phyloP scores from a whole-genome alignment of 768 basidiomycete genomes.

The Suillus occidentalis region DNA sequence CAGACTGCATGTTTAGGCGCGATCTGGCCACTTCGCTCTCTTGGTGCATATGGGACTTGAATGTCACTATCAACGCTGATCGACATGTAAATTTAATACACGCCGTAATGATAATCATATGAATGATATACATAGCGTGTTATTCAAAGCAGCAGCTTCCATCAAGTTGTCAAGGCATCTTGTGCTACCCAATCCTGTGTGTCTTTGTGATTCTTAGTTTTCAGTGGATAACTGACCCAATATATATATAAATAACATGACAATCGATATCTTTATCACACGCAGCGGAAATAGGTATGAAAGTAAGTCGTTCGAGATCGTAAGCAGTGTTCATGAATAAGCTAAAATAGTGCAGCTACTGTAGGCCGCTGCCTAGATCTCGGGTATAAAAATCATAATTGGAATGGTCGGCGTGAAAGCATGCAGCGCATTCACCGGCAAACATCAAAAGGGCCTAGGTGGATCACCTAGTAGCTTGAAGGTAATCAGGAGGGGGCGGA shows the following conservation, averaged over 20 bases:
- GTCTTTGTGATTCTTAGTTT: background rate
- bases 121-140: background rate
- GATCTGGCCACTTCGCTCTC: background rate
- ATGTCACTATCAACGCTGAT: background rate
- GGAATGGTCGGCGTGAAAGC: background rate
- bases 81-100: background rate
- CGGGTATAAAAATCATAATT: background rate
- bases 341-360: background rate
- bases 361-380: background rate
- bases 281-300: background rate
- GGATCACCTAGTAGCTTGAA: slow-evolving; percentile 13
- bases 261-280: background rate
- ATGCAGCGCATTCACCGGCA: too few relatives aligned
- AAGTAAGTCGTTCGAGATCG: background rate
- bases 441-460: background rate
- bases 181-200: background rate
- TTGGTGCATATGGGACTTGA: background rate
- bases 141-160: background rate
- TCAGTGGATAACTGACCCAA: background rate
- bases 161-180: background rate
- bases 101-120: background rate
- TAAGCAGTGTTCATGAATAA: background rate
- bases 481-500: slow-evolving; percentile 26
- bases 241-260: background rate
- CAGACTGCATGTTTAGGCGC: background rate